Evolutionary conservation across 148 eudicot genomes (phyloP), one percentile per base, ranked within the genome.

Genomic region (Vaccinium vitisidaea): DNA sequence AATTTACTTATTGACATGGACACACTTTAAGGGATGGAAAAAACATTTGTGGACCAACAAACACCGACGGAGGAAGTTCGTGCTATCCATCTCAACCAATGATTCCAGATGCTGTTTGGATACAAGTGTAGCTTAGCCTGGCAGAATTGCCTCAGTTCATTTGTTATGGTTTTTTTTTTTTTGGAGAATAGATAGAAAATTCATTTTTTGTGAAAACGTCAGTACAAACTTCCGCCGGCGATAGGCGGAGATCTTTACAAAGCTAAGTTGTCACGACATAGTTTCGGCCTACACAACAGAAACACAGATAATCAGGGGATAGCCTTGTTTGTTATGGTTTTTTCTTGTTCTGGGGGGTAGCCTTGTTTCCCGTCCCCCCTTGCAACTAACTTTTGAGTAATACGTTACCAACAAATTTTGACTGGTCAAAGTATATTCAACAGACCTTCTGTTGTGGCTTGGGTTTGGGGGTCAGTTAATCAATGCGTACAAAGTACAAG

Each of bases 41-140:
- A 36, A 36, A 36, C 2, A 2, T 36, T 36, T 36, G 39, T 36
- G 39, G 2, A 36, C 39, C 39, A 36, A 36, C 39, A 36, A 36
- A 32, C 36, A 32, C 36, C 2, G 36, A 32, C 3, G 39, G 39
- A 36, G 2, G 3, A 3, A 2, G 39, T 8, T n/a, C 12, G 8
- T 21, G 69, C 69, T 21, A 52, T 79, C 30, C 14, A 39, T 30
- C 49, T n/a, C n/a, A 23, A 19, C 58, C 9, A 61, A 59, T 78
- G 82, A 52, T 63, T 36, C 39, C 53, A 21, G 75, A 13, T 50
- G 12, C 56, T 84, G 81, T 84, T 77, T 84, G 85, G 85, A 56
- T 43, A 27, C 61, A 48, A 7, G 74, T 53, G 6, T 14, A 84
- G 75, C 81, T 61, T 46, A 15, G 32, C 80, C 43, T 27, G 39